Conservation (phyloP, 129 eudicot species). For the Rutidosis leptorrhynchoides region DNA sequence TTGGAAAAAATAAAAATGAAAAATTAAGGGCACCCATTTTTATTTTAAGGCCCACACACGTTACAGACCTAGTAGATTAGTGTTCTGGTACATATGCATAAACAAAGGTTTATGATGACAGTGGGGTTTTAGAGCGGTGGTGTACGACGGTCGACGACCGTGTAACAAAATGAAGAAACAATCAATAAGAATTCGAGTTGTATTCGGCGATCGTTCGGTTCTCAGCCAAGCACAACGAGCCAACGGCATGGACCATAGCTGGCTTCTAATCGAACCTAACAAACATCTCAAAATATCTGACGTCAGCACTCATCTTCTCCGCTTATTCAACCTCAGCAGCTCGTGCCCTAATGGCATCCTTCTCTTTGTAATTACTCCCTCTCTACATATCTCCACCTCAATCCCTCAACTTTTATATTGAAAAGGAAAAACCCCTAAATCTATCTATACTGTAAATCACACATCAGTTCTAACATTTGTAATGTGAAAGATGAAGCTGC, state of each 20-base stretch:
- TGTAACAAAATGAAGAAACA: slow-evolving; percentile 7
- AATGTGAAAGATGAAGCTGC: neutral
- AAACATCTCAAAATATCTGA: slow-evolving; percentile 38
- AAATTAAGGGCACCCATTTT: no score
- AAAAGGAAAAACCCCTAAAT: neutral
- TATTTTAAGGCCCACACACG: no score
- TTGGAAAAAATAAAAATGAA: no score
- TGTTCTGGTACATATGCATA: no score
- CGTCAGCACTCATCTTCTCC: slow-evolving; percentile 46
- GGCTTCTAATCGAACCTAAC: slow-evolving; percentile 61
- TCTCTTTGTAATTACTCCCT: slow-evolving; percentile 48
- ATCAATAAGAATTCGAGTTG: slow-evolving; percentile 6
- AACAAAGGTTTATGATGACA: slow-evolving; percentile 10
- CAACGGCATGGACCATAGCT: slow-evolving; percentile 48
- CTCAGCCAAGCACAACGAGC: slow-evolving; percentile 32
- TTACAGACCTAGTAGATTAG: no score
- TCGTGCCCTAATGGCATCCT: slow-evolving; percentile 73
- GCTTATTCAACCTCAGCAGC: slow-evolving; percentile 44
- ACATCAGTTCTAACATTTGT: neutral
- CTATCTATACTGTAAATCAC: neutral
- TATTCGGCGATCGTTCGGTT: neutral
- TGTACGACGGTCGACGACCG: slow-evolving; percentile 11
- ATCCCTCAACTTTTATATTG: neutral
- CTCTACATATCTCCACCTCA: neutral
- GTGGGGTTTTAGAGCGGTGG: slow-evolving; percentile 22